Base-by-base conservation (phyloP, 2,329 filamentous ascomycete genomes). In the Aureobasidium sp. region DNA sequence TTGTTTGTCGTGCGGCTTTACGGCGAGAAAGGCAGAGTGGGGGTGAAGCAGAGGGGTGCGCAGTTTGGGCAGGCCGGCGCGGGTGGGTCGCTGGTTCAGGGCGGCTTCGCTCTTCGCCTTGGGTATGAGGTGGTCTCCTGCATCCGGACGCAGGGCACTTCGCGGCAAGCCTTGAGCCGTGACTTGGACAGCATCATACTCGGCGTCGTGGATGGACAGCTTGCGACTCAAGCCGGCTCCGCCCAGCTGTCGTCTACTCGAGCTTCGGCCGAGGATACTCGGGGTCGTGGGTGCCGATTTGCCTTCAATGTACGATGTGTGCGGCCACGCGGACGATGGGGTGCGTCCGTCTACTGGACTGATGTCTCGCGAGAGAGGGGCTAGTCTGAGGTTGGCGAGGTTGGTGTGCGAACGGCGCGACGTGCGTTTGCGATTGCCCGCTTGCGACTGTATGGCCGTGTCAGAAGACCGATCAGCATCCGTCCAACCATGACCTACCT, bases 351-450 rank as follows among this genome's bases (percentile, higher is more conserved):
- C 42, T n/a, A 31, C 42, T 7, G 55, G 55, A 15, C 45, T 50
- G 33, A 74, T 70, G 64, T 77, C 74, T 59, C 78, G 81, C 25
- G 70, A 71, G 60, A 86, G 75, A 40, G 83, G 83, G 66, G 82
- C 81, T n/a, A 85, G 76, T 45, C 83, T 84, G 63, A 85, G 77
- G 67, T 83, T 78, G 65, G 80, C 74, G 57, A 86, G 76, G 63
- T 83, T 83, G 51, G 81, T 81, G 66, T 82, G 81, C 53, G 82
- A 84, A 60, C 83, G 81, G 62, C 70, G 71, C n/a, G 69, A 66
- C 25, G 62, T 69, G 67, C 37, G 70, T 31, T 25, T 60, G 27
- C 53, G 53, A 43, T 31, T 55, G 37, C 38, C 40, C 21, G 35
- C 21, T 33, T 55, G 51, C 38, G 38, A 43, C 51, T 55, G 27